phyloP scores from a whole-genome alignment of 2,329 filamentous ascomycete species.

The Fusarium chlamydosporum region DNA sequence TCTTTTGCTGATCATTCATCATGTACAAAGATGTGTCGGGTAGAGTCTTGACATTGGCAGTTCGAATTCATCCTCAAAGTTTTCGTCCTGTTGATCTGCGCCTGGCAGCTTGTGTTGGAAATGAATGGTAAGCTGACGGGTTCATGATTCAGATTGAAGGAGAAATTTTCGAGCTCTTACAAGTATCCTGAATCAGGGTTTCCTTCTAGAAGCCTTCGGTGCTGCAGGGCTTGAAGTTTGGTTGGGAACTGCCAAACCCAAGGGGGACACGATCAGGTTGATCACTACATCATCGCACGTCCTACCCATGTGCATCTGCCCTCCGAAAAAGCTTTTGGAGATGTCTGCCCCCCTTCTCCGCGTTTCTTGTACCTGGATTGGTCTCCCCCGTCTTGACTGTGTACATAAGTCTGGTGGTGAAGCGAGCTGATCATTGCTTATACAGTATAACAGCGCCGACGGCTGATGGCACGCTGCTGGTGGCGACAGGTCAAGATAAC shows the following conservation, averaged over 20 bases:
- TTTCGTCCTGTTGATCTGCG: slow-evolving; percentile 1
- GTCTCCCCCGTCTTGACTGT: slow-evolving; percentile 6
- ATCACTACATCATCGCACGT: slow-evolving; percentile 47
- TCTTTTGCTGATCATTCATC: not conserved
- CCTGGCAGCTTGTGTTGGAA: slow-evolving; percentile 20
- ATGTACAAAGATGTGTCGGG: slow-evolving; percentile 1
- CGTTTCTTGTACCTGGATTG: slow-evolving; percentile 33
- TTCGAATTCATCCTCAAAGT: slow-evolving; percentile 2
- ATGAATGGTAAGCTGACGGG: slow-evolving; percentile 9
- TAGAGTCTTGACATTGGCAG: slow-evolving; percentile 18
- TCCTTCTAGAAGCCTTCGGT: slow-evolving; percentile 40
- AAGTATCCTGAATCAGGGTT: slow-evolving; percentile 39
- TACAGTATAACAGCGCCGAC: slow-evolving; percentile 32
- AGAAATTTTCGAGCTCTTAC: slow-evolving; percentile 11
- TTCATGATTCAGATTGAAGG: not conserved
- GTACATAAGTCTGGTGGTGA: slow-evolving; percentile 37
- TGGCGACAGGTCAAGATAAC: slow-evolving; percentile 21
- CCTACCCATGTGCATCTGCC: slow-evolving; percentile 42
- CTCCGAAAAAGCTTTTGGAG: slow-evolving; percentile 33
- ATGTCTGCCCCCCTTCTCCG: slow-evolving; percentile 39
- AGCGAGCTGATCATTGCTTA: slow-evolving; percentile 41
- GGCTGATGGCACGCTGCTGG: slow-evolving; percentile 38
- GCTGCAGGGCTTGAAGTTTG: slow-evolving; percentile 36
- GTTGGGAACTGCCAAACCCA: slow-evolving; percentile 41
- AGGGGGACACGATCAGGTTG: slow-evolving; percentile 38